Base-by-base conservation (phyloP, 164 flowering plant genomes). In the Stephania yunnanensis region DNA sequence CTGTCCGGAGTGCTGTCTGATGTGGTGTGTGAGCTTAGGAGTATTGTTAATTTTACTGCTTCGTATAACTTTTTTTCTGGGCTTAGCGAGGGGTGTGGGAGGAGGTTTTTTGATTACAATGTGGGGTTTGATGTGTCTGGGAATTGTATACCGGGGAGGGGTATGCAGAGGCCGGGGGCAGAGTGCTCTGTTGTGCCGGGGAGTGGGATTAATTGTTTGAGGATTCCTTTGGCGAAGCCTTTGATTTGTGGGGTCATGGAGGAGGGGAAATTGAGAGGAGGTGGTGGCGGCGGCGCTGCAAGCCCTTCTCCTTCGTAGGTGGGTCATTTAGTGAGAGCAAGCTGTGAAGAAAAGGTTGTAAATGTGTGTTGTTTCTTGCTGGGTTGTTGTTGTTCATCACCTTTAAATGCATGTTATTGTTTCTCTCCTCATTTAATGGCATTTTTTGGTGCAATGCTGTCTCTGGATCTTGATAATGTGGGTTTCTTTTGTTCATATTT, bases 21-120 rank as follows among this genome's bases (percentile, higher is more conserved):
- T 13, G 1, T 86, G 74, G 84, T 95, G 15, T 95, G 99, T 75
- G 81, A 89, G 2, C 61, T 91, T 66, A 85, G 74, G 55, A 92
- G 82, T 78, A 81, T 95, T 8, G 20, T 83, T 74, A 90, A 93
- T 83, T 80, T 93, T 66, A 90, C 91, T 6, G 88, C 91, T 31
- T 80, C 96, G 19, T 87, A 80, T 82, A 95, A 95, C 85, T 93
- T 93, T 88, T 87, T 95, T 70, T 91, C 99, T 68, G 98, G 98
- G 88, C 84, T 90, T 70, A 79, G 85, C 71, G 91, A 82, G 64
- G 89, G 87, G 20, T 95, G 99, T 68, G 22, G 75, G 12, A 87
- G 81, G 69, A 63, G 86, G 82, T 78, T 68, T 30, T 78, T 75
- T 69, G 85, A 4, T 36, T 36, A 89, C 31, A 83, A 83, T 78